Evolutionary conservation across 805 yeast species (phyloP).

Genomic region (Suhomyces pyralidae): DNA sequence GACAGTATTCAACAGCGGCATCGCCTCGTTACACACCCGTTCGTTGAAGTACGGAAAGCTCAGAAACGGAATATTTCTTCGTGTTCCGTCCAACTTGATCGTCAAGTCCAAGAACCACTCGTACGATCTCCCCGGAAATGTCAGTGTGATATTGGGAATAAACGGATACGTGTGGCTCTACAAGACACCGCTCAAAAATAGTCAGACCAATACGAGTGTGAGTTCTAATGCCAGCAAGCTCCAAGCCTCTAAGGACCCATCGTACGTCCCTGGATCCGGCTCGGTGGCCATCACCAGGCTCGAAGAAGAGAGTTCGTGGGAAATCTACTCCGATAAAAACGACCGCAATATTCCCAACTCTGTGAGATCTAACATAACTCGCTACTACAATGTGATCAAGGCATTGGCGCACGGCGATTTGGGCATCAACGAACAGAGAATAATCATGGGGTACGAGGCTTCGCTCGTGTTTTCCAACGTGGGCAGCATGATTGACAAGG

Average conservation of each 20-base stretch:
- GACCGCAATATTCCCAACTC: conserved; percentile 60
- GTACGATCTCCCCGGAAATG: conserved; percentile 89
- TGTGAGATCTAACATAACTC: conserved; percentile 68
- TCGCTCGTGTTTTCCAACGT: conserved; percentile 71
- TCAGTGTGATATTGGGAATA: conserved; percentile 86
- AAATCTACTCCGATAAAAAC: conserved; percentile 87
- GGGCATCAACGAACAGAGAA: conserved; percentile 80
- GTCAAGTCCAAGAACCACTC: conserved; percentile 85
- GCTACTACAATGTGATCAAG: conserved; percentile 80
- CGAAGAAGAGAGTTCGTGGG: conserved; percentile 93
- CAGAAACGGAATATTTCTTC: conserved; percentile 81
- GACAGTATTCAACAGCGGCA: conserved; percentile 81
- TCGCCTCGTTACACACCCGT: conserved; percentile 92
- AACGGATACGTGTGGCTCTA: conserved; percentile 94
- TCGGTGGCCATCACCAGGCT: conserved; percentile 74
- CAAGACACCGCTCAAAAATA: conserved; percentile 47
- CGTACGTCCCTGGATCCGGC: conserved; percentile 55
- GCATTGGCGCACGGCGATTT: conserved; percentile 82
- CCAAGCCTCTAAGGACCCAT: conserved; percentile 39
- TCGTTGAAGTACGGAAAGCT: conserved; percentile 93
- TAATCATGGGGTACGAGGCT: conserved; percentile 83
- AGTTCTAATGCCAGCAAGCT: conserved; percentile 27
- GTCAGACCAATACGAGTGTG: conserved; percentile 15
- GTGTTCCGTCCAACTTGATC: conserved; percentile 79
- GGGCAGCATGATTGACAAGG: conserved; percentile 45